Evolutionary conservation across 495 filamentous ascomycete species (phyloP).

Genomic region (Aspergillus baeticus): DNA sequence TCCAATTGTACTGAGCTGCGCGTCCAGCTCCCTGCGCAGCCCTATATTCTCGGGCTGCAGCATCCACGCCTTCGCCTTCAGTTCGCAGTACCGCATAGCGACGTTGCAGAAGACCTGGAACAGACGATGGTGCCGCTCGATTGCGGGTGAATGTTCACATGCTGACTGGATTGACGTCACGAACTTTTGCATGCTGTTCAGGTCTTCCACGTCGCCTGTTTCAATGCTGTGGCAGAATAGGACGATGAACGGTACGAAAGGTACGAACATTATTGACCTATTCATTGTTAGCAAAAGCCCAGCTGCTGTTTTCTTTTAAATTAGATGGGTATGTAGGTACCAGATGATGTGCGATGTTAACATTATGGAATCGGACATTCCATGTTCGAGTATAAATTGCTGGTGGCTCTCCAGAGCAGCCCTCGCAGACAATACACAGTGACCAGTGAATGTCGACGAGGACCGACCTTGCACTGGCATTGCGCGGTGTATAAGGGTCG

Average conservation of each 20-base stretch:
- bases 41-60: slow-evolving; percentile 2
- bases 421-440: slow-evolving; percentile 18
- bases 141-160: neutral
- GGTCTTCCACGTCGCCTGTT: slow-evolving; percentile 12
- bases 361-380: too few relatives aligned
- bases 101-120: slow-evolving; percentile 13
- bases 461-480: slow-evolving; percentile 14
- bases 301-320: too few relatives aligned
- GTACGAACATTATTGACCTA: slow-evolving; percentile 16
- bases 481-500: slow-evolving; percentile 19
- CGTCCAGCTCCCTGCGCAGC: slow-evolving; percentile 6
- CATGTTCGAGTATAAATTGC: too few relatives aligned
- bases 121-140: slow-evolving; percentile 12
- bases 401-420: slow-evolving; percentile 10
- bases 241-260: slow-evolving; percentile 22
- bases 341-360: too few relatives aligned
- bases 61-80: neutral
- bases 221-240: slow-evolving; percentile 25
- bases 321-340: neutral
- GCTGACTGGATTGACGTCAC: slow-evolving; percentile 15
- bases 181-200: slow-evolving; percentile 8
- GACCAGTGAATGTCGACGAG: slow-evolving; percentile 1
- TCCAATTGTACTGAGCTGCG: slow-evolving; percentile 9
- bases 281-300: too few relatives aligned
- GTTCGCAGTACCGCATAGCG: slow-evolving; percentile 5